A percentile compares a stretch with the other conserved stretches of the same genome.
These are phyloP conservation scores for Annulohypoxylon stygium DNA, from an alignment of 495 filamentous ascomycete genomes.

Conservation along the genomic window DNA sequence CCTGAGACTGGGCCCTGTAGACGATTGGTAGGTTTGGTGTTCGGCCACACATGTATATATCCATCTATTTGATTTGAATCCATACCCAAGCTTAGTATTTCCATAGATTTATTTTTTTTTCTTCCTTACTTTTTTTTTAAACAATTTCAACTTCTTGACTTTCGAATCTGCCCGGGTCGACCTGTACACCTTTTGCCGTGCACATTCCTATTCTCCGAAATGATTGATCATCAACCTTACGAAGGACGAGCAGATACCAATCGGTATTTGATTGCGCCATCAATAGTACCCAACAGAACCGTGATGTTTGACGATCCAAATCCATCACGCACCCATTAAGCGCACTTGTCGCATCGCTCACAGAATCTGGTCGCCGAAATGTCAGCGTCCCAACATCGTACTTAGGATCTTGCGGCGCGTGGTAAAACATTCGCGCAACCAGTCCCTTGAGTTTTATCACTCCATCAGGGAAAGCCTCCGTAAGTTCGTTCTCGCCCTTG, in stretches of 20 bases:
- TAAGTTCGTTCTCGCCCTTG: conserved; percentile 23
- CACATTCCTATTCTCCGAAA: conserved; percentile 33
- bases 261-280: conserved; percentile 14
- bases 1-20: background rate
- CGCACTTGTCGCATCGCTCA: background rate
- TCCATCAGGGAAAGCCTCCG: conserved; percentile 8
- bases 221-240: conserved; percentile 21
- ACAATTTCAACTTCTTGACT: conserved; percentile 21
- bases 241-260: conserved; percentile 34
- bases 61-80: background rate
- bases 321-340: conserved; percentile 34
- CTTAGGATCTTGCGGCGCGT: conserved; percentile 16
- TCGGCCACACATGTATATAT: background rate
- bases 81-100: background rate
- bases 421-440: conserved; percentile 33
- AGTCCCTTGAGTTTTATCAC: conserved; percentile 27
- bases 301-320: conserved; percentile 30
- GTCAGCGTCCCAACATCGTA: conserved; percentile 31
- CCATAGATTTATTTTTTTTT: background rate
- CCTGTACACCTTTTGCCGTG: conserved; percentile 4
- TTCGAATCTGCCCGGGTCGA: conserved; percentile 33
- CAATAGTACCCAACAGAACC: conserved; percentile 26
- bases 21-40: background rate
- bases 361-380: conserved; percentile 17
- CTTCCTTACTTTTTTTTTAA: background rate